Conservation (phyloP, 2,329 filamentous ascomycete genomes). For the Biscogniauxia mediterranea region DNA sequence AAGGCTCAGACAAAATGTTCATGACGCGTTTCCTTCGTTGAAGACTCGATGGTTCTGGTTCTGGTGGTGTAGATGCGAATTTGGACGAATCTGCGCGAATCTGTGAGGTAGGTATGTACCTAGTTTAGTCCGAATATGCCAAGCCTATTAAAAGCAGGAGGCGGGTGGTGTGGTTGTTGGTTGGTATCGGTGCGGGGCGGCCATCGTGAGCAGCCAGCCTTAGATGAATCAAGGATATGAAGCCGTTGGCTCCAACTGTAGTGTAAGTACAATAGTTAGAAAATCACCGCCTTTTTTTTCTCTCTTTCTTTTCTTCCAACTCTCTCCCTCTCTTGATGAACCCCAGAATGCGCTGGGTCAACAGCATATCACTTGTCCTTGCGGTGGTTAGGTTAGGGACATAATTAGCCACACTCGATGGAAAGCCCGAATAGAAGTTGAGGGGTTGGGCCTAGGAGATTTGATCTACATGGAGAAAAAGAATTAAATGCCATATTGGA, state of each 20-base stretch:
- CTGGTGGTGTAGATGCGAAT: neutral
- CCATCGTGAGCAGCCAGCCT: neutral
- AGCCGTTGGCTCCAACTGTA: no score
- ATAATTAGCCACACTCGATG: constrained; percentile 7
- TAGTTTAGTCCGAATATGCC: neutral
- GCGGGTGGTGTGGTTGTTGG: neutral
- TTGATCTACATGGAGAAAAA: constrained; percentile 21
- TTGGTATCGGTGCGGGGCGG: neutral
- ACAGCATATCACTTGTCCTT: neutral
- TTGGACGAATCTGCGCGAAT: neutral
- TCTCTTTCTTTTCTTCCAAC: neutral
- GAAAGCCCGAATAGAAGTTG: constrained; percentile 1
- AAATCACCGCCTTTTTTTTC: neutral
- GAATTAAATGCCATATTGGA: constrained; percentile 17
- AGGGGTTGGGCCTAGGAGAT: constrained; percentile 1
- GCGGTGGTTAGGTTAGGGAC: neutral
- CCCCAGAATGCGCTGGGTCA: neutral
- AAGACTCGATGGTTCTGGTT: neutral
- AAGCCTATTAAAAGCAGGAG: neutral
- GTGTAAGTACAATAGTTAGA: neutral
- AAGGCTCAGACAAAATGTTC: neutral
- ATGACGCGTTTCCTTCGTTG: neutral
- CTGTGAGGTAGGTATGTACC: neutral
- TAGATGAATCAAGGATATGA: neutral
- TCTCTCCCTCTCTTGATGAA: neutral